Evolutionary conservation across 345 rosid species (phyloP).

Genomic region (Passiflora organensis): DNA sequence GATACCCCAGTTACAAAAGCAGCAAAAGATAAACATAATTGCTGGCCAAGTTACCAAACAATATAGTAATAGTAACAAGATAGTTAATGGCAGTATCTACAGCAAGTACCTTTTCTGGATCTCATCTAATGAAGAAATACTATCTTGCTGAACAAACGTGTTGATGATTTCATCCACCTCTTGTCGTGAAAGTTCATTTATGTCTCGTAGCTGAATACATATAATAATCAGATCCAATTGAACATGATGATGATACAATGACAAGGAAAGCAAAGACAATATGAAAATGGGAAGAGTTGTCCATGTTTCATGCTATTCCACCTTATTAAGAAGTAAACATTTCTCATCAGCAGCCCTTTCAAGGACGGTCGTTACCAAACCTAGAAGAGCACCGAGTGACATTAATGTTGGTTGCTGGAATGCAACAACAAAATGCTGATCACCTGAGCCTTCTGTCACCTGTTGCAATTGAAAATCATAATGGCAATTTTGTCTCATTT

Average conservation of each 20-base stretch:
- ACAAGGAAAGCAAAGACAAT: not conserved
- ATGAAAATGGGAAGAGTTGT: not conserved
- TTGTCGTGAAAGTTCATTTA: conserved; percentile 92
- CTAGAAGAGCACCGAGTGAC: conserved; percentile 57
- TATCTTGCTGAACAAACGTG: conserved; percentile 54
- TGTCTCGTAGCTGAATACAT: conserved; percentile 59
- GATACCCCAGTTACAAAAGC: too few relatives aligned
- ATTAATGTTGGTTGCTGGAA: conserved; percentile 67
- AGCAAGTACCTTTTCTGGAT: conserved; percentile 66
- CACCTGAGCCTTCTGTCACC: conserved; percentile 47
- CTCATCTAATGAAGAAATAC: conserved; percentile 60
- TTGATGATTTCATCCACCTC: conserved; percentile 86
- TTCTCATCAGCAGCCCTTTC: conserved; percentile 91
- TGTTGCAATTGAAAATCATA: conserved; percentile 18
- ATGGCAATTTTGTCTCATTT: not conserved
- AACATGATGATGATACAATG: not conserved
- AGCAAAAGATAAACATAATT: too few relatives aligned
- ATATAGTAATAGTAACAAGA: too few relatives aligned
- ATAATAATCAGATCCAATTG: not conserved
- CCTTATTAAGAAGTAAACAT: conserved; percentile 76
- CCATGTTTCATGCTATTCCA: conserved; percentile 11
- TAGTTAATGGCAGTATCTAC: not conserved
- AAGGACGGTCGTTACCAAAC: conserved; percentile 54
- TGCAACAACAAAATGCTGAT: conserved; percentile 36
- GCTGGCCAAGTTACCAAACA: too few relatives aligned